Evolutionary conservation across 495 filamentous ascomycete genomes (phyloP).

Genomic region (Xylaria venustula): DNA sequence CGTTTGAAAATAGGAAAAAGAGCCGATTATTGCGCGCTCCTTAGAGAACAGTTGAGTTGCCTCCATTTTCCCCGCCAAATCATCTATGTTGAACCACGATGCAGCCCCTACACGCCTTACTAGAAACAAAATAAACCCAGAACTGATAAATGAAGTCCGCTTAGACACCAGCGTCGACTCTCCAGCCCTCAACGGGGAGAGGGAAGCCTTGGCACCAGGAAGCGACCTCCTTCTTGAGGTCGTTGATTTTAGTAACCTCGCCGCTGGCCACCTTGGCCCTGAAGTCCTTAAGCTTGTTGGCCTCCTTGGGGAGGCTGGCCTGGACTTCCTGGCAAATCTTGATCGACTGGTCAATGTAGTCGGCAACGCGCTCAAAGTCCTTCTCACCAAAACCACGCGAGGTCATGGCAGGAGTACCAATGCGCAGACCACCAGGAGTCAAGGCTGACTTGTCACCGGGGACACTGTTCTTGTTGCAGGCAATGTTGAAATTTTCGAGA

Average conservation of each 20-base stretch:
- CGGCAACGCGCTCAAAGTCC: conserved; percentile 87
- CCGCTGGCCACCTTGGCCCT: conserved; percentile 82
- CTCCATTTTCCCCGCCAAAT: conserved; percentile 17
- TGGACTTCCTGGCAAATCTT: conserved; percentile 84
- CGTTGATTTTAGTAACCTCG: conserved; percentile 72
- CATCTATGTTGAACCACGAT: conserved; percentile 32
- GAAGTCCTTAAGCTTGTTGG: conserved; percentile 99
- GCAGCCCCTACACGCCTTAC: conserved; percentile 10
- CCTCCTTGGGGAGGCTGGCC: conserved; percentile 82
- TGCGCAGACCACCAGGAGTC: conserved; percentile 89
- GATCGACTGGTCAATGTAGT: conserved; percentile 83
- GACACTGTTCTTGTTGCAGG: conserved; percentile 98
- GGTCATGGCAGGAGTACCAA: conserved; percentile 97
- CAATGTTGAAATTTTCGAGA: conserved; percentile 96
- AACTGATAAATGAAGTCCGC: conserved; percentile 4
- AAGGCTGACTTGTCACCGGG: conserved; percentile 98
- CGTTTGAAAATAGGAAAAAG: not conserved
- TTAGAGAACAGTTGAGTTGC: conserved; percentile 36
- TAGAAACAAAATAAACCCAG: conserved; percentile 13
- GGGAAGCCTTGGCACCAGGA: conserved; percentile 90
- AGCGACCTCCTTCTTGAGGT: conserved; percentile 84
- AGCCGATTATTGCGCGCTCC: conserved; percentile 12
- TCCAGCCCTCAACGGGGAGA: conserved; percentile 75
- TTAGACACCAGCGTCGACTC: conserved; percentile 50
- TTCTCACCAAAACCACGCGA: conserved; percentile 88